Conservation (phyloP, 1,284 basidiomycete genomes). For the Boletellus sp. region DNA sequence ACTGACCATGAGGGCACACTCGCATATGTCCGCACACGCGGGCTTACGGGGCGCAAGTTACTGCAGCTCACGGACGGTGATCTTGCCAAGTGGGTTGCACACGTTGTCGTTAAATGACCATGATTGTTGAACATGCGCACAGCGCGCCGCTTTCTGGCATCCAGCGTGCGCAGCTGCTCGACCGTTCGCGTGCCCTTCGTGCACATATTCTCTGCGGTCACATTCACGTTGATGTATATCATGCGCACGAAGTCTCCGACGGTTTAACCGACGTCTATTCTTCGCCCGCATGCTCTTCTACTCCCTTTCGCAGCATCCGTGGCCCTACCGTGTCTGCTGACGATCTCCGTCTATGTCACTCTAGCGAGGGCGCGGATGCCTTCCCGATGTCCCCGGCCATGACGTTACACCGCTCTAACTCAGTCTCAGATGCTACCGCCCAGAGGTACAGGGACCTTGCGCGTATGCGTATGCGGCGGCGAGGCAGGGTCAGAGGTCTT, state of each 20-base stretch:
- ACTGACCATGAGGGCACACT: slow-evolving; percentile 13
- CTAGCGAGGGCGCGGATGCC: neutral
- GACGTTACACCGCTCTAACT: slow-evolving; percentile 25
- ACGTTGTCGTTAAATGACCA: neutral
- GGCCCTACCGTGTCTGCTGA: slow-evolving; percentile 25
- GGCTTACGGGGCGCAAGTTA: slow-evolving; percentile 28
- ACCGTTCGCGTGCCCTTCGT: slow-evolving; percentile 25
- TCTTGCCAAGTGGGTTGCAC: slow-evolving; percentile 20
- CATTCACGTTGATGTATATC: slow-evolving; percentile 23
- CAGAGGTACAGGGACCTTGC: slow-evolving; percentile 34
- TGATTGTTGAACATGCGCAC: slow-evolving; percentile 1
- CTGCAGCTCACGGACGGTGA: slow-evolving; percentile 28
- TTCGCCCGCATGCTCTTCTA: neutral
- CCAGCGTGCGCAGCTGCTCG: slow-evolving; percentile 21
- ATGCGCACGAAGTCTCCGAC: slow-evolving; percentile 14
- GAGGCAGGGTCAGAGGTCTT: slow-evolving; percentile 32
- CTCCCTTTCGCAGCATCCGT: slow-evolving; percentile 9
- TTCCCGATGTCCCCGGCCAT: slow-evolving; percentile 16
- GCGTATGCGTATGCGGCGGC: slow-evolving; percentile 25
- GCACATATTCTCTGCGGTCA: slow-evolving; percentile 23
- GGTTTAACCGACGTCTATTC: slow-evolving; percentile 10
- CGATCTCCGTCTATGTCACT: slow-evolving; percentile 16
- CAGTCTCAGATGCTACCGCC: slow-evolving; percentile 23
- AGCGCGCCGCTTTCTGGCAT: slow-evolving; percentile 24
- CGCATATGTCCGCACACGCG: slow-evolving; percentile 18